Evolutionary conservation across 2,329 filamentous ascomycete species (phyloP).

Genomic region (Botrytis deweyae): DNA sequence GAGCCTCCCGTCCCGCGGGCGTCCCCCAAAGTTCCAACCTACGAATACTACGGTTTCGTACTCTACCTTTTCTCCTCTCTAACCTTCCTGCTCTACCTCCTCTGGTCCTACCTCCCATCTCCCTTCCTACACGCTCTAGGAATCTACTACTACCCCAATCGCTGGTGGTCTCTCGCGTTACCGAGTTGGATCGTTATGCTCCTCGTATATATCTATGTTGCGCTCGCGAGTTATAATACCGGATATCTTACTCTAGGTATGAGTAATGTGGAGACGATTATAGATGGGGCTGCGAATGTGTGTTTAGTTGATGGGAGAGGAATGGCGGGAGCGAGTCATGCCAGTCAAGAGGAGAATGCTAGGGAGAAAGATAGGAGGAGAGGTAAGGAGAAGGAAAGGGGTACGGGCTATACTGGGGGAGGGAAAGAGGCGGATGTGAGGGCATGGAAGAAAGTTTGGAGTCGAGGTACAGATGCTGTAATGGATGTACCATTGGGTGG

Average conservation of each 20-base stretch:
- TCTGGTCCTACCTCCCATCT: constrained; percentile 83
- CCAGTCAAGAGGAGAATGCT: constrained; percentile 23
- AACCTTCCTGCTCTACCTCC: constrained; percentile 69
- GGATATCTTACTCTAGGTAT: constrained; percentile 83
- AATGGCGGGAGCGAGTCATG: constrained; percentile 42
- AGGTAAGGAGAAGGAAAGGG: constrained; percentile 23
- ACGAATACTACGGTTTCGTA: constrained; percentile 99
- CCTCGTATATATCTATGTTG: constrained; percentile 90
- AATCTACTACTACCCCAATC: constrained; percentile 94
- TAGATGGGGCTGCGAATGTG: constrained; percentile 85
- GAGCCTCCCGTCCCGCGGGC: constrained; percentile 71
- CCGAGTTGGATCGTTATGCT: constrained; percentile 87
- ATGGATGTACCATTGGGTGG: constrained; percentile 95
- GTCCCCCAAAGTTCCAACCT: constrained; percentile 92
- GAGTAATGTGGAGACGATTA: constrained; percentile 79
- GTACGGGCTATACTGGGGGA: constrained; percentile 37
- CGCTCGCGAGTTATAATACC: constrained; percentile 86
- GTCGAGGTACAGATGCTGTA: constrained; percentile 89
- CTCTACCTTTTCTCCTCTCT: constrained; percentile 87
- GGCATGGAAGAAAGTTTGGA: constrained; percentile 85
- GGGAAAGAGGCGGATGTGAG: constrained; percentile 30
- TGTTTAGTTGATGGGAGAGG: constrained; percentile 77
- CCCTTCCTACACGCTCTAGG: constrained; percentile 90
- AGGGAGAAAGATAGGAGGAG: constrained; percentile 40
- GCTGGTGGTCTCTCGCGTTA: constrained; percentile 95